Evolutionary conservation across 2,329 filamentous ascomycete species (phyloP).

Genomic region (Ophiostoma sp.): DNA sequence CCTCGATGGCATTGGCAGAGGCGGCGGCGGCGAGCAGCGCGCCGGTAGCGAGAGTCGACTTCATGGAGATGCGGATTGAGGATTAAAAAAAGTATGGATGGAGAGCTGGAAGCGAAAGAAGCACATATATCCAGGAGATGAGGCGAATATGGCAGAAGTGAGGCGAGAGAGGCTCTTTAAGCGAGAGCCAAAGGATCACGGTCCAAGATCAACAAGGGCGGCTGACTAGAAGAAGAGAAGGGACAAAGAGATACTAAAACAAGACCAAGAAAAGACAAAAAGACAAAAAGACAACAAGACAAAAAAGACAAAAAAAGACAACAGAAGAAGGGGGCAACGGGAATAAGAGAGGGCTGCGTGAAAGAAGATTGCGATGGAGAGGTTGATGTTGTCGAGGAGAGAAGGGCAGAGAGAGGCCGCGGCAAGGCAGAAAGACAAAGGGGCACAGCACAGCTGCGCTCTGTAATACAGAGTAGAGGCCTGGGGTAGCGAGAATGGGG

Average conservation of each 20-base stretch:
- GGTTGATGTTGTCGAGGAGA: not conserved
- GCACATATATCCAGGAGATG: not conserved
- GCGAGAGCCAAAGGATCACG: not conserved
- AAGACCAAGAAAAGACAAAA: not conserved
- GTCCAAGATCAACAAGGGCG: not conserved
- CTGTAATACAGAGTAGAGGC: not conserved
- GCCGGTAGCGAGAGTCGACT: constrained; percentile 27
- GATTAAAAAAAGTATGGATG: not conserved
- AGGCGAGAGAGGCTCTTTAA: not conserved
- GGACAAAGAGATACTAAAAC: not conserved
- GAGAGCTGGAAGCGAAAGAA: not conserved
- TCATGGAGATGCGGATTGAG: constrained; percentile 29
- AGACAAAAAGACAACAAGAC: not conserved
- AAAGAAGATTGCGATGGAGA: not conserved
- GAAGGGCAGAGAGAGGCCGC: not conserved
- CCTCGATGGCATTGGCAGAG: constrained; percentile 25
- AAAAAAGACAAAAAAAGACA: not conserved
- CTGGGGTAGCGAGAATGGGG: not conserved
- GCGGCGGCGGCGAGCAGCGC: constrained; percentile 28
- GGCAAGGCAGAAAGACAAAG: not conserved
- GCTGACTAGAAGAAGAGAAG: not conserved
- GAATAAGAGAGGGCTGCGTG: not conserved
- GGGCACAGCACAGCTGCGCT: not conserved
- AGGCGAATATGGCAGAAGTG: not conserved
- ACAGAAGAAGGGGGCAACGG: not conserved